Conservation (phyloP, 495 filamentous ascomycete species). For the Daldinia vernicosa region DNA sequence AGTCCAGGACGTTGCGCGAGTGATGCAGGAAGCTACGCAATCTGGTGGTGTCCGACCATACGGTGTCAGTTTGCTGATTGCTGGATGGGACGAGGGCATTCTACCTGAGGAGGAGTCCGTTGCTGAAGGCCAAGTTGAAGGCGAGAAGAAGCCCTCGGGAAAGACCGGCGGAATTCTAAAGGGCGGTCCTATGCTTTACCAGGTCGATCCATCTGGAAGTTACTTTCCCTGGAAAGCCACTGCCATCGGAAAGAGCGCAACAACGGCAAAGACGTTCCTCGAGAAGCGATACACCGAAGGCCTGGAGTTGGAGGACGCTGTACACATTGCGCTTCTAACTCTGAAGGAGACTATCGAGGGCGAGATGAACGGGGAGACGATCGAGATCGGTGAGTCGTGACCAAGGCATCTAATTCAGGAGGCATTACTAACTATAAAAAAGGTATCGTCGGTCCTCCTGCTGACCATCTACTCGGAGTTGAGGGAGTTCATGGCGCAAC, state of each 20-base stretch:
- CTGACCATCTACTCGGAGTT: slow-evolving; percentile 88
- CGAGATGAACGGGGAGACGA: slow-evolving; percentile 98
- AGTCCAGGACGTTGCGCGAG: slow-evolving; percentile 96
- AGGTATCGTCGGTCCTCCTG: slow-evolving; percentile 96
- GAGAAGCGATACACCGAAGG: slow-evolving; percentile 99
- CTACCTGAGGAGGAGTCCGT: slow-evolving; percentile 71
- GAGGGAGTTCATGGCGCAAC: slow-evolving; percentile 90
- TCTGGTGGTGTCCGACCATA: slow-evolving; percentile 98
- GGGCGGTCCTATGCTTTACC: slow-evolving; percentile 96
- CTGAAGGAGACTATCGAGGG: slow-evolving; percentile 99
- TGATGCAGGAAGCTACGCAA: slow-evolving; percentile 99
- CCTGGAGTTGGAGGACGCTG: slow-evolving; percentile 95
- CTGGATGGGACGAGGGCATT: slow-evolving; percentile 97
- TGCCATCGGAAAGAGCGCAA: slow-evolving; percentile 97
- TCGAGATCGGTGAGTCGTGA: slow-evolving; percentile 85
- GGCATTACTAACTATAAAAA: slow-evolving; percentile 49
- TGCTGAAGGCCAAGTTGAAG: slow-evolving; percentile 58
- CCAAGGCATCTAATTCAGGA: not conserved
- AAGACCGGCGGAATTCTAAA: slow-evolving; percentile 97
- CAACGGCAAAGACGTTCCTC: slow-evolving; percentile 96
- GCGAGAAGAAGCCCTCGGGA: slow-evolving; percentile 72
- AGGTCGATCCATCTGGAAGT: slow-evolving; percentile 95
- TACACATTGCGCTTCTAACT: slow-evolving; percentile 97
- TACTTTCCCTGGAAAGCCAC: slow-evolving; percentile 99
- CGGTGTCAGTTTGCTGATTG: slow-evolving; percentile 92